Evolutionary conservation across 441 rosid genomes (phyloP), one percentile per base, ranked within the genome.

Genomic region (Theobroma grandiflorum): DNA sequence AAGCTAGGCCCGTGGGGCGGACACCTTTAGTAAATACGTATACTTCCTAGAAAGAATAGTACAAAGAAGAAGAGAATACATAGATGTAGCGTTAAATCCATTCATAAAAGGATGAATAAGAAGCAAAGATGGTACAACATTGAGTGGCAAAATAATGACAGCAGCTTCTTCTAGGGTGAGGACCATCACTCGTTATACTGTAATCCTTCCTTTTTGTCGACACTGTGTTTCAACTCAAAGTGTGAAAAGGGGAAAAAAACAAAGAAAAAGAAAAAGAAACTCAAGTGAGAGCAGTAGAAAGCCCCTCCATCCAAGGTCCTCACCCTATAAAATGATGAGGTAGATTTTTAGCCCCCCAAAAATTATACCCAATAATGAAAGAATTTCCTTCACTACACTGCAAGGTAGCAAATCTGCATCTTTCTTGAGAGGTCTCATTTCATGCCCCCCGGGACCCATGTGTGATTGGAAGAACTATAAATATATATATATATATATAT

Each of bases 371-470:
- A 59, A 59, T 26, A 59, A 26, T 59, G 37, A 26, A 26, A 22
- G 65, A 9, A 59, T 59, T 59, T 59, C 65, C 65, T 59, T 59
- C 65, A 26, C 65, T 59, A 14, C 65, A 59, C 6, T 59, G 6
- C 65, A 59, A 59, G 37, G 15, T 3, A 26, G 1, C 11, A 55
- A 15, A 18, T 57, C 7, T 57, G 31, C n/a, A 52, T 52, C 15
- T 52, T 15, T 52, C 20, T 15, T 52, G n/a, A 52, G 20, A 15
- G n/a, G 55, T 50, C 55, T 50, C 16, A 50, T 50, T 50, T 50
- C 31, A 26, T 26, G 31, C 31, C 31, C 31, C 31, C 31, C 31
- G 31, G 31, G 31, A 26, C 31, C 31, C 31, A 26, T 26, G 31
- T 26, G 31, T 26, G 31, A 26, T 0, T 26, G 31, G 31, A 26